Conservation (phyloP, 1,284 basidiomycete genomes). For the Naganishia sp. region DNA sequence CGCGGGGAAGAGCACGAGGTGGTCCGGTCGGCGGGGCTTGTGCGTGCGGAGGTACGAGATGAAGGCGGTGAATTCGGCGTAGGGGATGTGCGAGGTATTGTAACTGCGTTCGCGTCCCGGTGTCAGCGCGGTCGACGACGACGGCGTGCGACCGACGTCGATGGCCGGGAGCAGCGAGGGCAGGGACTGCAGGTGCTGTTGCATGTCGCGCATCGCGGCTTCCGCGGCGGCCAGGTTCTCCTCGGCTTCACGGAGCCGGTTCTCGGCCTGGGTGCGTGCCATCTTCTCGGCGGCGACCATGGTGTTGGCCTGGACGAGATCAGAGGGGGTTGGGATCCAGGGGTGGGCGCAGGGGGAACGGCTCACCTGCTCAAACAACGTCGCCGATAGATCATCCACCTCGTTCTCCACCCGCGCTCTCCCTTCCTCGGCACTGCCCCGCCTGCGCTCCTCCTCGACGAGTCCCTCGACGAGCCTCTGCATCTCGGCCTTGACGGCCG, state of each 20-base stretch:
- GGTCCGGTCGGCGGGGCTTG: conserved; percentile 58
- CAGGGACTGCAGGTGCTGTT: conserved; percentile 75
- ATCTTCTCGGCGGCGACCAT: conserved; percentile 92
- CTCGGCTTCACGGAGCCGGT: conserved; percentile 78
- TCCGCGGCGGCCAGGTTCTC: conserved; percentile 78
- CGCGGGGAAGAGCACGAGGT: conserved; percentile 40
- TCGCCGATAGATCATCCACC: conserved; percentile 88
- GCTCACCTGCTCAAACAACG: conserved; percentile 67
- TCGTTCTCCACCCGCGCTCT: conserved; percentile 78
- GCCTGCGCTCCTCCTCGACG: conserved; percentile 86
- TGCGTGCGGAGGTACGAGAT: conserved; percentile 75
- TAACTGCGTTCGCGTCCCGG: conserved; percentile 51
- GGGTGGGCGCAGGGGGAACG: not conserved
- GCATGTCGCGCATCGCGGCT: conserved; percentile 79
- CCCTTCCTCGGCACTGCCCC: conserved; percentile 85
- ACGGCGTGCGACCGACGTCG: not conserved
- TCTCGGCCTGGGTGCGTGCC: conserved; percentile 71
- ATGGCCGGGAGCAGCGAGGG: conserved; percentile 35
- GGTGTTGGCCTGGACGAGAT: conserved; percentile 66
- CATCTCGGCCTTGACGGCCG: conserved; percentile 86
- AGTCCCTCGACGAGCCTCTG: conserved; percentile 90
- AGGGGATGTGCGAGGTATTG: conserved; percentile 71
- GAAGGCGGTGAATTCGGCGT: conserved; percentile 82
- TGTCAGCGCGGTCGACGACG: too few species aligned
- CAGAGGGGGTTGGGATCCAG: not conserved